Conservation (phyloP, 306 rosid genomes). For the Vigna mungo region DNA sequence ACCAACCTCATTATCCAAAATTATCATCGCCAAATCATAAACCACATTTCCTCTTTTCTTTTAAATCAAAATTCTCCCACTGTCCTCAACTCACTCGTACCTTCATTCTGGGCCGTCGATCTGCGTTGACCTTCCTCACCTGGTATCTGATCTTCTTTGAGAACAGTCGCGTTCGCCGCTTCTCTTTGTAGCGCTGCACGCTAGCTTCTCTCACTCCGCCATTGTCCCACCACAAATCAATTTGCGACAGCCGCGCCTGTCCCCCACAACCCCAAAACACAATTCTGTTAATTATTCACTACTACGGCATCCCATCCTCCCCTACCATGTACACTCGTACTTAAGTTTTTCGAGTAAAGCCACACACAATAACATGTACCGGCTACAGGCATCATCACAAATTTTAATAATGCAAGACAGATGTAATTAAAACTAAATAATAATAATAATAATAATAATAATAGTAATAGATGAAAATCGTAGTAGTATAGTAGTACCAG, state of each 20-base stretch:
- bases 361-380: too few species aligned
- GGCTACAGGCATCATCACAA: background rate
- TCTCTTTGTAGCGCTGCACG: slow-evolving; percentile 78
- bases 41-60: slow-evolving; percentile 24
- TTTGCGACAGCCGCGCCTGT: slow-evolving; percentile 77
- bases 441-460: background rate
- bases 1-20: slow-evolving; percentile 41
- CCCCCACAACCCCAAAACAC: slow-evolving; percentile 6
- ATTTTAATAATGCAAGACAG: slow-evolving; percentile 11
- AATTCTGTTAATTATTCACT: slow-evolving; percentile 11
- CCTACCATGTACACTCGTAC: background rate
- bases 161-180: slow-evolving; percentile 76
- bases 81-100: slow-evolving; percentile 51
- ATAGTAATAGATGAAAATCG: background rate
- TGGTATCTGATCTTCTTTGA: slow-evolving; percentile 91
- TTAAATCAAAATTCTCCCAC: slow-evolving; percentile 24
- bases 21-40: slow-evolving; percentile 38
- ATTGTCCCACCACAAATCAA: slow-evolving; percentile 67
- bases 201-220: slow-evolving; percentile 83
- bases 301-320: background rate
- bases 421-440: background rate
- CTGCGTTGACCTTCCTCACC: slow-evolving; percentile 82
- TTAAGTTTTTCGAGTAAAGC: too few species aligned
- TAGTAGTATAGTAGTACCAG: too few species aligned
- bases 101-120: slow-evolving; percentile 96